Percentiles rank a stretch among this genome's conserved stretches.
Conservation (phyloP, 139 green algal genomes). For the Yamagishiella unicocca region DNA sequence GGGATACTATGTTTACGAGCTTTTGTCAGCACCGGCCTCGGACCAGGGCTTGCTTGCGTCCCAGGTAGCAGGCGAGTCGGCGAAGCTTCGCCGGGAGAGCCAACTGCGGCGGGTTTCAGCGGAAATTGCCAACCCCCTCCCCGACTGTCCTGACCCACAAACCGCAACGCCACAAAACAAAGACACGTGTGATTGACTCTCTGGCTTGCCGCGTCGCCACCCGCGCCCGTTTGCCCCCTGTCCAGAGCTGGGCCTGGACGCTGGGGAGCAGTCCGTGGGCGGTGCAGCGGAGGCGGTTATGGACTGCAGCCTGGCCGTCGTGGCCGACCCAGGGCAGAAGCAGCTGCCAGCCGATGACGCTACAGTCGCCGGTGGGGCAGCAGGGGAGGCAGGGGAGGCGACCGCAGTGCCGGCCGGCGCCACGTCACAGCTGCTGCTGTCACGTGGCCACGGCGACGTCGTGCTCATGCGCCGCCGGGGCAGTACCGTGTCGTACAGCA, state of each 20-base stretch:
- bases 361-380: neutral
- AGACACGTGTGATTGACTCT: too few relatives aligned
- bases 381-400: neutral
- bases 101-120: too few relatives aligned
- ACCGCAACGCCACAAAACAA: too few relatives aligned
- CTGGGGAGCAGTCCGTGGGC: neutral
- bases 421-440: conserved; percentile 50
- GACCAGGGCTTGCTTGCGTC: conserved; percentile 12
- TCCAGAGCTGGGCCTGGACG: neutral
- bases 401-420: neutral
- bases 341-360: neutral
- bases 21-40: neutral
- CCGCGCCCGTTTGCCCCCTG: neutral
- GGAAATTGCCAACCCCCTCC: too few relatives aligned
- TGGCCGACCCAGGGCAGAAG: neutral
- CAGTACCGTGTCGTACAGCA: neutral
- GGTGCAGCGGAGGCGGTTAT: conserved; percentile 28
- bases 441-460: conserved; percentile 51
- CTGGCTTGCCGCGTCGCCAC: too few relatives aligned
- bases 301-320: conserved; percentile 40
- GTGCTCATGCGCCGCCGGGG: conserved; percentile 11
- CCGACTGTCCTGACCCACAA: too few relatives aligned
- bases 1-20: conserved; percentile 2
- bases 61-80: conserved; percentile 31
- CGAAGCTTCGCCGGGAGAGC: too few relatives aligned